Base-by-base conservation (phyloP, 106 monocot genomes). In the Phalaenopsis aphrodite region DNA sequence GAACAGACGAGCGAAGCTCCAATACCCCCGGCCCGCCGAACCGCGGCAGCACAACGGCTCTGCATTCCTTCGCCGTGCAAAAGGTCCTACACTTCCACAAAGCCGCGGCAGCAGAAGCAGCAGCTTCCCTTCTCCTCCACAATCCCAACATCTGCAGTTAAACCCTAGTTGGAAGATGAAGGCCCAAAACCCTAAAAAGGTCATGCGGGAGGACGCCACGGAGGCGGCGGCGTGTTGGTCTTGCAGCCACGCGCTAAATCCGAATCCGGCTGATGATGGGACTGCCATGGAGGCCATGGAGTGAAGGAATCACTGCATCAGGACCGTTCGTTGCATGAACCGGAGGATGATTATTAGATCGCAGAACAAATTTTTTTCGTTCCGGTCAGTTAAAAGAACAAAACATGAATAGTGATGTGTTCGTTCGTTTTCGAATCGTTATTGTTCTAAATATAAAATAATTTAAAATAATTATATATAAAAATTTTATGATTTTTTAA, bases 1-100 rank as follows among this genome's bases (percentile, higher is more conserved):
- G 21, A 72, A 98, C 89, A 12, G 48, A 79, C 15, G 75, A 55
- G 19, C 86, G 88, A 10, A 98, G 30, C 85, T 98, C 91, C 56
- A 98, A 89, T 19, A 86, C 94, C 75, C 94, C 92, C 0, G 98
- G 94, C 5, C 94, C 92, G 8, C 98, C 98, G 84, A 92, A 94
- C 23, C 94, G 92, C 69, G 94, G 90, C 75, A 98, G 85, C 3
- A 98, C 47, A 5, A 94, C 91, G 0, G 98, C 98, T 23, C 94
- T 85, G 80, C 87, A 92, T 38, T 66, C 15, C 67, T 77, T 45
- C 55, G 83, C 55, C 37, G 88, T 78, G 17, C 83, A 75, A 21
- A 87, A 41, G 39, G 74, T 42, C 36, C 80, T 74, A 37, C 74
- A 61, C 19, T 68, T 57, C 41, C 49, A 21, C 76, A n/a, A 3